Base-by-base conservation (phyloP, 345 rosid genomes). In the Heritiera littoralis region DNA sequence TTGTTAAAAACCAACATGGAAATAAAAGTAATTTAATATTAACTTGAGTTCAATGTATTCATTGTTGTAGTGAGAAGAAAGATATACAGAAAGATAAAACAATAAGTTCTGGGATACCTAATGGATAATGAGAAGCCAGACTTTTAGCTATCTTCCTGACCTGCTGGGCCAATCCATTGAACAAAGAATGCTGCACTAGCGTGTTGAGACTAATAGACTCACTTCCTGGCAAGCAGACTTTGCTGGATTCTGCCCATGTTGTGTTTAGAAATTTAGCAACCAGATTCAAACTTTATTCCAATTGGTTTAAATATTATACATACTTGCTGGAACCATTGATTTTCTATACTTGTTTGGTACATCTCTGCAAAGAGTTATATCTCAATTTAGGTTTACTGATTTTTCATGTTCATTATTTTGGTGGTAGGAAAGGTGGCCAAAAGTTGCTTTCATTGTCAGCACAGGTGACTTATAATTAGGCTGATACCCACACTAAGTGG, bases 341-440 rank as follows among this genome's bases (percentile, higher is more conserved):
- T 23, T 69, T 48, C 74, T 69, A 13, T 46, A 5, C 18, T 46
- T 23, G 32, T n/a, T 43, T 4, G 23, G 2, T 68, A 9, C 35
- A 11, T 20, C 10, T 20, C 18, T 20, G 15, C 32, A 45, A 68
- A 45, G 35, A 20, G 10, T 20, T 38, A 66, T 3, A 30, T 10
- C n/a, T 60, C 23, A 43, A 63, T 61, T 48, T 63, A 45, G 32
- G 18, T 75, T 9, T 75, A 64, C 61, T 48, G 20, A 17, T 38
- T 40, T 38, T 41, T 66, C 49, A 11, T 38, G 55, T 72, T 67
- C 32, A 15, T 78, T 58, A 1, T 65, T 66, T 67, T 55, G 45
- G 8, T 49, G 7, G 18, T 23, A 65, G 81, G 79, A 41, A 43
- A 78, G 52, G 70, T 56, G n/a, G 58, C 51, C n/a, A 41, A 41